Conservation (phyloP, 2,329 filamentous ascomycete species). For the Claviceps monticola region DNA sequence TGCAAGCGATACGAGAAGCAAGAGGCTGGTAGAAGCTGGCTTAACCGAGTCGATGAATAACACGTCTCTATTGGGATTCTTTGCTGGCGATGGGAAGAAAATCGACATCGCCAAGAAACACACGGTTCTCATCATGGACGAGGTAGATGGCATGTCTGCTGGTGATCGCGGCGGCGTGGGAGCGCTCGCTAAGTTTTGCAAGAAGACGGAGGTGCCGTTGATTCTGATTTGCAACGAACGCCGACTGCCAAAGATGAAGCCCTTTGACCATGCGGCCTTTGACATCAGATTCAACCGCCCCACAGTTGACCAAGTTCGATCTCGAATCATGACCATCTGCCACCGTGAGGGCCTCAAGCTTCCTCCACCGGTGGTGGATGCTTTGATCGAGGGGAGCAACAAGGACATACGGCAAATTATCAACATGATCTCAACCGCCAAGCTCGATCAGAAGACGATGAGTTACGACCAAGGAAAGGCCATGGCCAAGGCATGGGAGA, state of each 20-base stretch:
- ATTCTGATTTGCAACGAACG: slow-evolving; percentile 98
- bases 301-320: slow-evolving; percentile 80
- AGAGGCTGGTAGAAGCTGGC: slow-evolving; percentile 82
- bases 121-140: slow-evolving; percentile 93
- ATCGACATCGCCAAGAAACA: slow-evolving; percentile 79
- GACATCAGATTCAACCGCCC: slow-evolving; percentile 82
- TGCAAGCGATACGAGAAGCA: slow-evolving; percentile 89
- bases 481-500: slow-evolving; percentile 98
- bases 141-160: slow-evolving; percentile 97
- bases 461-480: slow-evolving; percentile 75
- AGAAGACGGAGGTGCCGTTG: slow-evolving; percentile 85
- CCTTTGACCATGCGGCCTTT: slow-evolving; percentile 75
- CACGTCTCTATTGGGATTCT: slow-evolving; percentile 82
- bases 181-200: slow-evolving; percentile 85
- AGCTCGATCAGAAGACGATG: slow-evolving; percentile 70
- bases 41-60: slow-evolving; percentile 88
- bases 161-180: slow-evolving; percentile 93
- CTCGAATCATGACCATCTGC: slow-evolving; percentile 88
- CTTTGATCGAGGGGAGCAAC: slow-evolving; percentile 86
- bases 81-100: slow-evolving; percentile 68
- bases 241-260: slow-evolving; percentile 90
- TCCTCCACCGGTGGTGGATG: slow-evolving; percentile 70
- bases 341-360: slow-evolving; percentile 84
- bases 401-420: slow-evolving; percentile 96
- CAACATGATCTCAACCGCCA: slow-evolving; percentile 94